Conservation (phyloP, 257 asterid species). For the Solanum rostratum region DNA sequence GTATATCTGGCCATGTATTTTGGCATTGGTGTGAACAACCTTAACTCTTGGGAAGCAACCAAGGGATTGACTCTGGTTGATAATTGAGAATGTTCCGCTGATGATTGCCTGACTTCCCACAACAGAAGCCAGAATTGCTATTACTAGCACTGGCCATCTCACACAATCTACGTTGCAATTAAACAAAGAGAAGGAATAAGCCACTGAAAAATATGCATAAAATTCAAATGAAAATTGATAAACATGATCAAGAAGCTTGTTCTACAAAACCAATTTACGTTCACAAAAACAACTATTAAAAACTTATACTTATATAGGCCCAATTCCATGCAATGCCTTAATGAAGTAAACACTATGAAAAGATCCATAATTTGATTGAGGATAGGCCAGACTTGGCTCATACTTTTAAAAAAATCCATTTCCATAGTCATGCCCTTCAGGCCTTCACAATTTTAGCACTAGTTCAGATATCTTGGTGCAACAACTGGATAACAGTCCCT, state of each 20-base stretch:
- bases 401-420: background rate
- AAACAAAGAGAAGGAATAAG: background rate
- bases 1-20: conserved; percentile 89
- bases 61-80: conserved; percentile 88
- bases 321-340: background rate
- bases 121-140: conserved; percentile 92
- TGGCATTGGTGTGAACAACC: conserved; percentile 77
- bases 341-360: background rate
- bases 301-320: background rate
- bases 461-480: background rate
- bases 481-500: background rate
- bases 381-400: background rate
- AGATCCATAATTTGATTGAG: background rate
- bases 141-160: conserved; percentile 80
- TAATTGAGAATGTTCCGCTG: conserved; percentile 95
- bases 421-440: background rate
- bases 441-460: background rate
- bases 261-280: background rate
- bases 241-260: background rate
- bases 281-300: background rate
- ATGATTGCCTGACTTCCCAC: conserved; percentile 98
- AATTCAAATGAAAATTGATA: background rate
- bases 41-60: conserved; percentile 98
- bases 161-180: conserved; percentile 40
- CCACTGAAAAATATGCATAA: background rate